phyloP scores from a whole-genome alignment of 2,329 filamentous ascomycete species.

The Ceratocystis harringtonii region DNA sequence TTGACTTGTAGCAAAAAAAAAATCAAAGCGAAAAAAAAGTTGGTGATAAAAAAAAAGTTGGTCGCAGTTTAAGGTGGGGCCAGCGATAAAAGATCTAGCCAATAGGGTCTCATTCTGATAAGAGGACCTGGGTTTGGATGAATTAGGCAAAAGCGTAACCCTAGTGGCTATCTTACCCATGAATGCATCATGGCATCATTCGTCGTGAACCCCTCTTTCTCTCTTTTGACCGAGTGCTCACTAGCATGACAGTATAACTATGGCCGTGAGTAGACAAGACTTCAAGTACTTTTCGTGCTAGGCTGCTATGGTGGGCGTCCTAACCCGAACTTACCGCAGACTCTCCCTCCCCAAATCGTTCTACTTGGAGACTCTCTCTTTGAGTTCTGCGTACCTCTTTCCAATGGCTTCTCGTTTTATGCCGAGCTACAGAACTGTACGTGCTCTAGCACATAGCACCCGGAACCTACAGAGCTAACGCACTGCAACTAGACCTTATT shows the following conservation, averaged over 20 bases:
- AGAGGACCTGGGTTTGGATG: background rate
- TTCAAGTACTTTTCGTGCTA: too few species aligned
- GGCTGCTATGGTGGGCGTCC: background rate
- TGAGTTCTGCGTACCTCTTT: conserved; percentile 46
- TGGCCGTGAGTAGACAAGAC: background rate
- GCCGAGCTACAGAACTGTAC: conserved; percentile 54
- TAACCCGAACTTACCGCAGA: background rate
- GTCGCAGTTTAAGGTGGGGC: conserved; percentile 11
- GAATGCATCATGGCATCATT: background rate
- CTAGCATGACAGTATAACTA: background rate
- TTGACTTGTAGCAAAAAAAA: background rate
- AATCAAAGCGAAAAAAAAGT: background rate
- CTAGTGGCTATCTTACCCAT: background rate
- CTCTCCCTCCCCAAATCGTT: conserved; percentile 50
- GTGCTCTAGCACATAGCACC: conserved; percentile 21
- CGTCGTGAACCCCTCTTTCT: too few species aligned
- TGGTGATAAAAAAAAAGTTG: conserved; percentile 14
- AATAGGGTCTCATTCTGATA: conserved; percentile 15
- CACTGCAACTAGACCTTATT: conserved; percentile 43
- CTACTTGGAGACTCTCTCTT: conserved; percentile 87
- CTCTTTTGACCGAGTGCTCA: too few species aligned
- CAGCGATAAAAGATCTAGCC: conserved; percentile 6
- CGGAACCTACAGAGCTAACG: background rate
- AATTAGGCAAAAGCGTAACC: background rate
- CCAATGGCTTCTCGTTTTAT: conserved; percentile 58